phyloP scores from a whole-genome alignment of 768 basidiomycete genomes.

The Scleroderma bovista region DNA sequence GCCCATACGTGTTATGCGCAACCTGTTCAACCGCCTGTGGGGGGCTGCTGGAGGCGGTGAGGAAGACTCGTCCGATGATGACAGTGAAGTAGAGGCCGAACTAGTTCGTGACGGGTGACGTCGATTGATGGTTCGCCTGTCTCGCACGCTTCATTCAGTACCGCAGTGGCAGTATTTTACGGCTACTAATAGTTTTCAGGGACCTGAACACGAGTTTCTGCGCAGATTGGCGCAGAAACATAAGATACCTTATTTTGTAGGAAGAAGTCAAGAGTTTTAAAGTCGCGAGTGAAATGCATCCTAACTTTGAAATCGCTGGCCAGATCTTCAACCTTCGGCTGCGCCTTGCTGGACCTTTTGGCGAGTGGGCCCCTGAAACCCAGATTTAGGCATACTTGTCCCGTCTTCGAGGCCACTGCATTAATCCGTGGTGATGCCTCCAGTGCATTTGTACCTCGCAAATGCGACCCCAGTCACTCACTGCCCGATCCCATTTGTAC shows the following conservation, averaged over 20 bases:
- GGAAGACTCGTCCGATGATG: conserved; percentile 20
- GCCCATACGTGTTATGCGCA: conserved; percentile 52
- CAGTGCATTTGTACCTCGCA: conserved; percentile 17
- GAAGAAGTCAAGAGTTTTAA: too few species aligned
- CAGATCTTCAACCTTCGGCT: background rate
- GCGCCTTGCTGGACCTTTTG: background rate
- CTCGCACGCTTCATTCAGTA: too few species aligned
- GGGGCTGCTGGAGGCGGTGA: conserved; percentile 29
- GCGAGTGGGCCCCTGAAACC: background rate
- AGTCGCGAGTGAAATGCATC: background rate
- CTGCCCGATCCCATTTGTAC: conserved; percentile 7
- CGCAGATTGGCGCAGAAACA: too few species aligned
- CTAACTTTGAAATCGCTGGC: too few species aligned
- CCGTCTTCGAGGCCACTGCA: conserved; percentile 32
- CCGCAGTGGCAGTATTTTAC: too few species aligned
- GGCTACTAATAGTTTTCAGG: too few species aligned
- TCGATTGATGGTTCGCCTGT: background rate
- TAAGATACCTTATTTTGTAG: too few species aligned
- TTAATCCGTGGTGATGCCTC: conserved; percentile 19
- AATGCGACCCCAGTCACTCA: conserved; percentile 13
- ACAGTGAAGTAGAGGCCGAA: background rate
- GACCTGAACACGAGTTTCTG: too few species aligned
- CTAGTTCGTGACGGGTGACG: background rate
- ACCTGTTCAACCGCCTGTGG: conserved; percentile 58
- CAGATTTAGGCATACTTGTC: conserved; percentile 2